These are phyloP conservation scores for Tilletia indica DNA, from an alignment of 1,284 basidiomycete species.

Conservation along the genomic window DNA sequence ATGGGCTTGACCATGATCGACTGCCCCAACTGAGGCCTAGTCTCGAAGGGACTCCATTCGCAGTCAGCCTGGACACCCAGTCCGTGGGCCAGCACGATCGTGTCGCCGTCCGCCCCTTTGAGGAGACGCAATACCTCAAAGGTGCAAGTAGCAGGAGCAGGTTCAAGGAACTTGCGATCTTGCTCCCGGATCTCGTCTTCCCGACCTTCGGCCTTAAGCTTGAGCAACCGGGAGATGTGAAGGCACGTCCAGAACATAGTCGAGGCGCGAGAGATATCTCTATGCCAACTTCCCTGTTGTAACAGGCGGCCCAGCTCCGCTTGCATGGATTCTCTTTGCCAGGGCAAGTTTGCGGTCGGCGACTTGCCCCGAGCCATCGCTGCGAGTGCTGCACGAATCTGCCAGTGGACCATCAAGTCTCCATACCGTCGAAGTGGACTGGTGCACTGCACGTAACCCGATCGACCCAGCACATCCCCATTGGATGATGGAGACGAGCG, in stretches of 20 bases:
- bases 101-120: conserved; percentile 22
- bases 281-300: conserved; percentile 32
- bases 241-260: conserved; percentile 35
- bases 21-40: conserved; percentile 20
- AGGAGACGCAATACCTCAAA: conserved; percentile 28
- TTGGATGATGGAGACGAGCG: conserved; percentile 71
- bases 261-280: conserved; percentile 28
- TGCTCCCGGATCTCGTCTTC: background rate
- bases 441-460: conserved; percentile 74
- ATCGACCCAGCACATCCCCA: conserved; percentile 54
- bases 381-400: conserved; percentile 74
- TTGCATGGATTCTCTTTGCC: conserved; percentile 17
- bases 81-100: conserved; percentile 31
- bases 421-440: conserved; percentile 81
- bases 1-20: conserved; percentile 25
- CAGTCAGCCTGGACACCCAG: conserved; percentile 31
- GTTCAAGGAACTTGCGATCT: conserved; percentile 13
- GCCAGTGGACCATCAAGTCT: conserved; percentile 88
- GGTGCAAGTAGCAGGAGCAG: conserved; percentile 22
- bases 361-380: background rate
- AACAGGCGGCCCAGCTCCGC: conserved; percentile 31
- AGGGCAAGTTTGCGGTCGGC: conserved; percentile 20
- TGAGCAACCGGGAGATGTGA: conserved; percentile 26
- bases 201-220: background rate
- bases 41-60: conserved; percentile 26